These are phyloP conservation scores for Lathyrus tuberosus DNA, from an alignment of 306 rosid genomes.

Conservation along the genomic window DNA sequence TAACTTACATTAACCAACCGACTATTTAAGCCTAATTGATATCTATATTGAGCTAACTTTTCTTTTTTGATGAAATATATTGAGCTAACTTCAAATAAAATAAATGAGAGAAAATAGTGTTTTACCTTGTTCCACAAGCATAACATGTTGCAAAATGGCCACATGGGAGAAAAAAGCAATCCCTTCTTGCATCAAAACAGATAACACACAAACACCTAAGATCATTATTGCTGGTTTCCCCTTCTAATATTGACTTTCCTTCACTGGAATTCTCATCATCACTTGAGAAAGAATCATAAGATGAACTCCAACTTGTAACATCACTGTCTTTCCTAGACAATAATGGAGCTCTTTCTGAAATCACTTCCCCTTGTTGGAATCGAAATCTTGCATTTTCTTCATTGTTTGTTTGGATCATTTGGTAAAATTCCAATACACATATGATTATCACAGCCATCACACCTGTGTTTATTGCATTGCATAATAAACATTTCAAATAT, in stretches of 20 bases:
- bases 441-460: background rate
- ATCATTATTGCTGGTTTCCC: background rate
- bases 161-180: background rate
- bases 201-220: background rate
- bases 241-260: background rate
- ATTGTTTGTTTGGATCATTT: background rate
- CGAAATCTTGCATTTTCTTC: background rate
- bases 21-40: no score
- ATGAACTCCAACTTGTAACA: background rate
- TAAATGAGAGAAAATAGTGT: no score
- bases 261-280: background rate
- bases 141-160: slow-evolving; percentile 1
- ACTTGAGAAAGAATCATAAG: slow-evolving; percentile 1
- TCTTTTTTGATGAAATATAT: no score
- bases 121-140: slow-evolving; percentile 2
- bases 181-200: background rate
- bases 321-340: background rate
- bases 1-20: no score
- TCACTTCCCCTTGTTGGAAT: background rate
- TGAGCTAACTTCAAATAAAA: background rate
- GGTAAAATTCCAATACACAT: background rate
- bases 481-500: background rate
- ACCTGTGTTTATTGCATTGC: background rate
- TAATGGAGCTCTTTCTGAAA: background rate
- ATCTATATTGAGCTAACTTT: no score